phyloP scores from a whole-genome alignment of 2,329 filamentous ascomycete species.

The Salinomyces thailandicus region DNA sequence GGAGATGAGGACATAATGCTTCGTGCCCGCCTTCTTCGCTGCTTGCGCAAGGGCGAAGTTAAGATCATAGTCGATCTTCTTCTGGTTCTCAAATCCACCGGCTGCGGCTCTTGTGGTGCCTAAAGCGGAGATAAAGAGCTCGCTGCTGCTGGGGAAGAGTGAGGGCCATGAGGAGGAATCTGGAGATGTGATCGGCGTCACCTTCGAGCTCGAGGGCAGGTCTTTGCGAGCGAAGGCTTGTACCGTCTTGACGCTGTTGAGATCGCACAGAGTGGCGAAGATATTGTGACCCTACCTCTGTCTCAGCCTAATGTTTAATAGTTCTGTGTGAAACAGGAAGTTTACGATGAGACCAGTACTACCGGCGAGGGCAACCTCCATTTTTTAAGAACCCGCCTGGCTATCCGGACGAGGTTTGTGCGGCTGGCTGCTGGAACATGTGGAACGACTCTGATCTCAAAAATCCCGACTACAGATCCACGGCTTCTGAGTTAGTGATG shows the following conservation, averaged over 20 bases:
- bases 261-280: conserved; percentile 50
- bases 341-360: conserved; percentile 51
- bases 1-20: conserved; percentile 69
- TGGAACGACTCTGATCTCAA: no score
- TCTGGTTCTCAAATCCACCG: conserved; percentile 67
- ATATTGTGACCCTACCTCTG: conserved; percentile 57
- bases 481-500: no score
- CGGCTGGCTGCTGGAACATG: no score
- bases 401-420: no score
- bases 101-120: conserved; percentile 69
- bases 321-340: conserved; percentile 3
- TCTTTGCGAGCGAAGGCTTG: conserved; percentile 57
- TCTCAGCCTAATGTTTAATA: conserved; percentile 16
- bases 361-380: conserved; percentile 44
- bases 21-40: conserved; percentile 60
- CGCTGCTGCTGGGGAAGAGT: conserved; percentile 48
- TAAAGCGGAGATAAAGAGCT: conserved; percentile 63
- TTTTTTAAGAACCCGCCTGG: no score
- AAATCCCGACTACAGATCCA: no score
- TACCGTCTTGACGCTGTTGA: conserved; percentile 44
- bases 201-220: conserved; percentile 44
- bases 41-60: conserved; percentile 69
- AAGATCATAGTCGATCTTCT: conserved; percentile 79
- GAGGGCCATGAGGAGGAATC: conserved; percentile 61
- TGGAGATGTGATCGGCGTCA: conserved; percentile 54